Conservation (phyloP, 2,329 filamentous ascomycete species). For the Beauveria sp. region DNA sequence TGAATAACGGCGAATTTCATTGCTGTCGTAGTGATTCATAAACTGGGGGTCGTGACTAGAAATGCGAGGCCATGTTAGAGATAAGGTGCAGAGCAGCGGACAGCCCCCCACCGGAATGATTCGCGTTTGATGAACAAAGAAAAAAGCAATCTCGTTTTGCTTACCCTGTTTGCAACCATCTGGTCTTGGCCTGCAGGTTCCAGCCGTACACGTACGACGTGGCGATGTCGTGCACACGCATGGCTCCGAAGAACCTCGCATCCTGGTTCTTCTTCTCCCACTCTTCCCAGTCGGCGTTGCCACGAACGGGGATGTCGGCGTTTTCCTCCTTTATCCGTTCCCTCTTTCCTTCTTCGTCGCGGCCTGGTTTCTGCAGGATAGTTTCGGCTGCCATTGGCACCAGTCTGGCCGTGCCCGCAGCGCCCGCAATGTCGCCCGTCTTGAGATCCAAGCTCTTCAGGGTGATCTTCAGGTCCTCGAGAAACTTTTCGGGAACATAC, state of each 20-base stretch:
- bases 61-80: neutral
- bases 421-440: neutral
- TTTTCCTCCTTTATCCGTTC: no score
- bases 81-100: neutral
- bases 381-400: neutral
- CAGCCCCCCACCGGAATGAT: neutral
- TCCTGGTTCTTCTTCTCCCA: neutral
- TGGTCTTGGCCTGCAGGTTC: fast-evolving
- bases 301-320: neutral
- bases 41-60: neutral
- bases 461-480: neutral
- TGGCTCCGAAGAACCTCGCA: neutral
- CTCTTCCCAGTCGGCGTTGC: neutral
- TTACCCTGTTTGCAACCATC: neutral
- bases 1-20: neutral
- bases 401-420: neutral
- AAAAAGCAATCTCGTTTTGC: neutral
- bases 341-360: no score
- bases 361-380: neutral
- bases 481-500: neutral
- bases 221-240: neutral
- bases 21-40: neutral
- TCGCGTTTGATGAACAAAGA: neutral
- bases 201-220: neutral
- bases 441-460: neutral